Evolutionary conservation across 2,329 filamentous ascomycete species (phyloP).

Genomic region (Phyllosticta ampelicida): DNA sequence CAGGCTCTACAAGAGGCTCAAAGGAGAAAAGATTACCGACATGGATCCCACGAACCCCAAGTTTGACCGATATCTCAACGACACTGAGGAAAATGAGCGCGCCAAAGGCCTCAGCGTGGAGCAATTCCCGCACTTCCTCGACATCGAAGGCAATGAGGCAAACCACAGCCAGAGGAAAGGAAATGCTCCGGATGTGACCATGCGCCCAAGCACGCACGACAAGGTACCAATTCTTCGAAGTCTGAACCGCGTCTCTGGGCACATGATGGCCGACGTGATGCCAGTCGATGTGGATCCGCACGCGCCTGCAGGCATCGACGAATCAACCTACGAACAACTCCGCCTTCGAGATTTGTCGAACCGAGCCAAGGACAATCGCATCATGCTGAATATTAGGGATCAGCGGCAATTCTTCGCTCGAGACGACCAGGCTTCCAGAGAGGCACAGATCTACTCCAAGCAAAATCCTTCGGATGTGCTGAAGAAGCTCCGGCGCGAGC

Average conservation of each 20-base stretch:
- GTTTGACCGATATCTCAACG: constrained; percentile 76
- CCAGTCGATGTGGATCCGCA: constrained; percentile 63
- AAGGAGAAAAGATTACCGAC: constrained; percentile 76
- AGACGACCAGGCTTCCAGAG: constrained; percentile 34
- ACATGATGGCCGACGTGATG: constrained; percentile 80
- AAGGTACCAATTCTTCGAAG: constrained; percentile 84
- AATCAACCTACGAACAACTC: constrained; percentile 63
- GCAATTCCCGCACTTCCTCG: constrained; percentile 77
- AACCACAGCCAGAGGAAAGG: constrained; percentile 81
- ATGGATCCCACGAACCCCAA: constrained; percentile 65
- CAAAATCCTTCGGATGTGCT: constrained; percentile 63
- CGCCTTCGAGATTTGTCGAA: constrained; percentile 70
- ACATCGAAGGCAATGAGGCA: constrained; percentile 88
- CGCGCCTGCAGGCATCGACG: constrained; percentile 55
- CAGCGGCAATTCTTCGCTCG: constrained; percentile 70
- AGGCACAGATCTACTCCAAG: constrained; percentile 50
- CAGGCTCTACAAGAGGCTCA: constrained; percentile 78
- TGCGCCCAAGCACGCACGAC: constrained; percentile 62
- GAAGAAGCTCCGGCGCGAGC: constrained; percentile 50
- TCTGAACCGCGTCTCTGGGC: constrained; percentile 83
- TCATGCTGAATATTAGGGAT: constrained; percentile 79
- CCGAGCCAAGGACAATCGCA: constrained; percentile 61
- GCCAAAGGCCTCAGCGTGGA: constrained; percentile 40
- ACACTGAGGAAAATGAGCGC: constrained; percentile 48
- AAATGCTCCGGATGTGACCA: constrained; percentile 81